Evolutionary conservation across 345 rosid species (phyloP).

Genomic region (Acer yangbiense): DNA sequence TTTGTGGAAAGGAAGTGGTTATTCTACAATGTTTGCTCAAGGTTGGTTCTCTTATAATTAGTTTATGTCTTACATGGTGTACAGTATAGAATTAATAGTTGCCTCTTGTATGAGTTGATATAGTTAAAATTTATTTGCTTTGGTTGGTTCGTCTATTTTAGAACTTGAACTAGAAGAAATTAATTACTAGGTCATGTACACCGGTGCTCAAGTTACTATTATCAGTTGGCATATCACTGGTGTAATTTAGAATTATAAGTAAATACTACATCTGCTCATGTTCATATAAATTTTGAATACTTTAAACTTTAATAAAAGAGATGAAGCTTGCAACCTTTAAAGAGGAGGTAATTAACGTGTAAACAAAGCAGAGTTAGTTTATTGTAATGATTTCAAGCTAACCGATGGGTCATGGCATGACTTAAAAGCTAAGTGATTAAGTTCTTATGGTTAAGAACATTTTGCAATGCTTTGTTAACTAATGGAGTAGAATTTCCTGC

Average conservation of each 20-base stretch:
- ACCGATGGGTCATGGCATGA: not conserved
- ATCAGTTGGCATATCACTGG: not conserved
- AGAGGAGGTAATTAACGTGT: not conserved
- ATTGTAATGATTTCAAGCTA: no score
- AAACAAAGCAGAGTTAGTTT: not conserved
- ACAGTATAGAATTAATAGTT: not conserved
- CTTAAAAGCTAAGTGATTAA: not conserved
- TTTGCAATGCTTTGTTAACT: not conserved
- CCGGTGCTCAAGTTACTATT: slow-evolving; percentile 6
- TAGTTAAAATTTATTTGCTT: not conserved
- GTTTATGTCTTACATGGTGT: not conserved
- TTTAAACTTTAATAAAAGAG: not conserved
- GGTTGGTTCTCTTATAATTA: slow-evolving; percentile 42
- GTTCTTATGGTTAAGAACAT: not conserved
- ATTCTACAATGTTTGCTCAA: slow-evolving; percentile 89
- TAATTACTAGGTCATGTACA: not conserved
- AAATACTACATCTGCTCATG: not conserved
- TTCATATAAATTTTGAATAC: not conserved
- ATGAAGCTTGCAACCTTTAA: not conserved
- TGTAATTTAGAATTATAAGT: not conserved
- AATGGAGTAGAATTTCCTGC: not conserved
- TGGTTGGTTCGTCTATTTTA: slow-evolving; percentile 6
- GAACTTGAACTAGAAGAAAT: not conserved
- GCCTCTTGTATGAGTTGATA: slow-evolving; percentile 3
- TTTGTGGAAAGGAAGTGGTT: slow-evolving; percentile 89